Percentiles rank a stretch among this genome's conserved stretches.
These are phyloP conservation scores for Glycine latifolia DNA, from an alignment of 306 rosid species.

Conservation along the genomic window DNA sequence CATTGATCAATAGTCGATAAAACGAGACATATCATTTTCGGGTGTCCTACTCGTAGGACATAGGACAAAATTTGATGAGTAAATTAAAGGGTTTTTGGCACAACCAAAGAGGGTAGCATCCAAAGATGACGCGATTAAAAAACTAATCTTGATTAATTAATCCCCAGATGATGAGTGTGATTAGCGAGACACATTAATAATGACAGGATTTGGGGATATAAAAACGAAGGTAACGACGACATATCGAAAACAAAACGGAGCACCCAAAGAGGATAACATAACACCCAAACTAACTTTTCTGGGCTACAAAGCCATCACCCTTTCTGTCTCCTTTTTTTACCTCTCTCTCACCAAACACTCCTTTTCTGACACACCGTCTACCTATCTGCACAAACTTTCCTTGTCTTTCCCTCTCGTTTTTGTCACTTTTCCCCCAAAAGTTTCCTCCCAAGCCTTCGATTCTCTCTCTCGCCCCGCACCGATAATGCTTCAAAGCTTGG, in stretches of 20 bases:
- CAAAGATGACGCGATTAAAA: conserved; percentile 36
- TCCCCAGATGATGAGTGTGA: not conserved
- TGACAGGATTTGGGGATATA: not conserved
- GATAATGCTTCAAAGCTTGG: conserved; percentile 97
- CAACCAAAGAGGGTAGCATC: conserved; percentile 14
- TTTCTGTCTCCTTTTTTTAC: conserved; percentile 50
- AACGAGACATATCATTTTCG: conserved; percentile 54
- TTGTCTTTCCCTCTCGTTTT: conserved; percentile 56
- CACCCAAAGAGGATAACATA: conserved; percentile 53
- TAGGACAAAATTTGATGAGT: conserved; percentile 40
- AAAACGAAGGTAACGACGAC: conserved; percentile 53
- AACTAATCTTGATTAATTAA: conserved; percentile 40
- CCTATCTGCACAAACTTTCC: conserved; percentile 56
- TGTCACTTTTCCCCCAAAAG: conserved; percentile 63
- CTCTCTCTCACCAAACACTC: conserved; percentile 51
- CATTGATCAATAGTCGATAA: conserved; percentile 19
- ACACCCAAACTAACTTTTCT: conserved; percentile 44
- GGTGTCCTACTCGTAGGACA: conserved; percentile 36
- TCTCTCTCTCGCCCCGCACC: conserved; percentile 51
- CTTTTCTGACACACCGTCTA: conserved; percentile 58
- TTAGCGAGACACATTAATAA: not conserved
- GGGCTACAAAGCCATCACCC: conserved; percentile 57
- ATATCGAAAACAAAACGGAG: conserved; percentile 52
- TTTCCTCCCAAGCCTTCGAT: conserved; percentile 57
- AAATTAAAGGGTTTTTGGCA: conserved; percentile 38